Conservation (phyloP, 1,139 yeast species). For the Casaregolazyma suthepensis region DNA sequence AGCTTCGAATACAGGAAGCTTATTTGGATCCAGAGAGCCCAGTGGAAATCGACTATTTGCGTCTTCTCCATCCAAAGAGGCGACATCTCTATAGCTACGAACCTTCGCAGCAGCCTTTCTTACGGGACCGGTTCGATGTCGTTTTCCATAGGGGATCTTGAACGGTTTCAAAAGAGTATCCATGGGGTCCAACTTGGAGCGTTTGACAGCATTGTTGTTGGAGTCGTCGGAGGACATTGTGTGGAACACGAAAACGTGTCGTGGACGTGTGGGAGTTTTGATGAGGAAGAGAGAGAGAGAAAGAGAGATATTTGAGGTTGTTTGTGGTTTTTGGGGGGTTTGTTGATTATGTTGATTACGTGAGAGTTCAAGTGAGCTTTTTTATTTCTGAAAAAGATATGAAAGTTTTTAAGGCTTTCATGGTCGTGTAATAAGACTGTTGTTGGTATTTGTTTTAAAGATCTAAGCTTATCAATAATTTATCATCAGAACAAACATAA, state of each 20-base stretch:
- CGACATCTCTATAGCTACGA: constrained; percentile 17
- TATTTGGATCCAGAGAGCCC: constrained; percentile 12
- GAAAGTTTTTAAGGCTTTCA: too few species aligned
- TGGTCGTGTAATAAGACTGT: too few species aligned
- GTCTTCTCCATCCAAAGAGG: constrained; percentile 11
- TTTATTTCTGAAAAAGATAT: too few species aligned
- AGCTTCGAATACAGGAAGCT: constrained; percentile 17
- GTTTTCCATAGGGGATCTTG: constrained; percentile 20
- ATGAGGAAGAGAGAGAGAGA: background rate
- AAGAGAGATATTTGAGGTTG: background rate
- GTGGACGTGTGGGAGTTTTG: background rate
- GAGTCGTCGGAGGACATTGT: background rate
- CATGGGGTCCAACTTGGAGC: constrained; percentile 15
- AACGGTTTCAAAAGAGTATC: constrained; percentile 24
- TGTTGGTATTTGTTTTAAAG: too few species aligned
- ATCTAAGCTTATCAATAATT: too few species aligned
- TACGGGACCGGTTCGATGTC: constrained; percentile 11
- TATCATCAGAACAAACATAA: too few species aligned
- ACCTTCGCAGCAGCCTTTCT: constrained; percentile 14
- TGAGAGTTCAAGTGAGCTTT: too few species aligned
- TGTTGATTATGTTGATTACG: background rate
- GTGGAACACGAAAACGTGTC: background rate
- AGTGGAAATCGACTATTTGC: background rate
- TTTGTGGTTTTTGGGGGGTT: background rate
- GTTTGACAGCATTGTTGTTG: constrained; percentile 1